Base-by-base conservation (phyloP, 2,329 filamentous ascomycete genomes). In the Aspergillus chevalieri region DNA sequence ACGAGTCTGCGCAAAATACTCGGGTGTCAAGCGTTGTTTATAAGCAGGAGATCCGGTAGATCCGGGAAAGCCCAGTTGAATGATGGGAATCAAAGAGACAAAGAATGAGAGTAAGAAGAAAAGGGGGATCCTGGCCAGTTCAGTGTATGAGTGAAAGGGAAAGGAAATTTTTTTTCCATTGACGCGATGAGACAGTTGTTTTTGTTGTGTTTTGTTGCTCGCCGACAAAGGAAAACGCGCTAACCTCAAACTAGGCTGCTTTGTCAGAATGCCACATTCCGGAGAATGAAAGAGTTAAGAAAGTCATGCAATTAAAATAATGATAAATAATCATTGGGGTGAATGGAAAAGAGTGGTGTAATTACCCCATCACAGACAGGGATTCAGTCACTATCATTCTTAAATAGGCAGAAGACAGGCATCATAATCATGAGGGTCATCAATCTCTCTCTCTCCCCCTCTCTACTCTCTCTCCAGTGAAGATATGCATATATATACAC, bases 51-150 rank as follows among this genome's bases (percentile, higher is more conserved):
- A 30, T 30, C 26, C 10, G 26, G 26, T 30, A 30, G 3, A 30
- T 30, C 4, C 26, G 26, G 26, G 26, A 30, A 36, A 15, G 8
- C 34, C 34, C 6, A 17, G 9, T 36, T 17, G 15, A 36, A 36
- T 36, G 15, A 17, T 7, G 28, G 15, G 22, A 26, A 47, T 22
- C 44, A 46, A 50, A 38, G 46, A 34, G 15, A 46, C 46, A 38
- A 44, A 34, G 19, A 8, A 28, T 21, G 21, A 12, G 43, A 38
- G 34, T 28, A 46, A 38, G 41, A 50, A 50, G 19, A 19, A 41
- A 12, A 41, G 38, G 15, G 8, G 15, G 5, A n/a, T 38, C 7
- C n/a, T 38, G 4, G 34, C n/a, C n/a, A 7, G n/a, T 38, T 17
- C 34, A 22, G 46, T 28, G 38, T 44, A 41, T 15, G 44, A 33